Evolutionary conservation across 169 alveolate species (phyloP).

Genomic region (Neospora caninum): DNA sequence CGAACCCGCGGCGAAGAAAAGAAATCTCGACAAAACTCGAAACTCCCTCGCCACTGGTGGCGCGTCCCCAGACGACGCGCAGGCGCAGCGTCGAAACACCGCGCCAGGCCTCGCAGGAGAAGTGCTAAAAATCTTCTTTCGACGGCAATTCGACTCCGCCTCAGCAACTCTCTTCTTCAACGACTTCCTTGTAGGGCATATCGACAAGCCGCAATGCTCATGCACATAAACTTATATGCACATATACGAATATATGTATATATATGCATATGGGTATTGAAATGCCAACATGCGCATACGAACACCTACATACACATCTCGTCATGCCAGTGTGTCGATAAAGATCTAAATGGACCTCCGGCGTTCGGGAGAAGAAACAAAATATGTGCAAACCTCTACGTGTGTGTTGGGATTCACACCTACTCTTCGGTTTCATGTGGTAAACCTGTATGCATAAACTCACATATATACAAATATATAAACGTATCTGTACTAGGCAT

Average conservation of each 20-base stretch:
- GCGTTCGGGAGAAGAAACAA: no score
- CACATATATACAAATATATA: background rate
- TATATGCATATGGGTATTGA: background rate
- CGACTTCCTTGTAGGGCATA: background rate
- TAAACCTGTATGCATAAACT: no score
- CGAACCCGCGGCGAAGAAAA: background rate
- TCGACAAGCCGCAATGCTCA: background rate
- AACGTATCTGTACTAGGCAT: background rate
- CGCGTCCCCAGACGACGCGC: background rate
- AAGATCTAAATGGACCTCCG: no score
- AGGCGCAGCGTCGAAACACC: background rate
- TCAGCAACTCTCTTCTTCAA: background rate
- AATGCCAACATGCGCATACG: no score
- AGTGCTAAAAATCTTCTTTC: constrained; percentile 15
- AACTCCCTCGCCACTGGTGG: background rate
- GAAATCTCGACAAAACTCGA: background rate
- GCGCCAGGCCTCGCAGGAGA: background rate
- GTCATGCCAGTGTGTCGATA: no score
- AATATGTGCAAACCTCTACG: no score
- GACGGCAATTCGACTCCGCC: constrained; percentile 9
- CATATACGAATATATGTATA: background rate
- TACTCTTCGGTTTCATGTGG: no score
- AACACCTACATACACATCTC: no score
- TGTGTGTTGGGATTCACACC: no score
- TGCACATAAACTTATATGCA: background rate